Evolutionary conservation across 139 green algal genomes (phyloP), one percentile per base, ranked within the genome.

Genomic region (Coelastrella sp.): DNA sequence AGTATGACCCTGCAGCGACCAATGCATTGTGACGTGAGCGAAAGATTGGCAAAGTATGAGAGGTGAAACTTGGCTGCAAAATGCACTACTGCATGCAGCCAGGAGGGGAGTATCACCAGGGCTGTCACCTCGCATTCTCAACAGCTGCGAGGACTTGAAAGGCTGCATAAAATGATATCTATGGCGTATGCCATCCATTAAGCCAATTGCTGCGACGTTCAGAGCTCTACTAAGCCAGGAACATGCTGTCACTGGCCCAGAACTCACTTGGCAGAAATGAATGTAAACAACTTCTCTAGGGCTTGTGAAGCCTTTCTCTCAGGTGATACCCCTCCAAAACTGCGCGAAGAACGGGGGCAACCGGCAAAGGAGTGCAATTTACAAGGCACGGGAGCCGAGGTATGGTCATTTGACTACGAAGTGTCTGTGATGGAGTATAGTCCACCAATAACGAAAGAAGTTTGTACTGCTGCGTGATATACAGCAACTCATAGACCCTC

Each of bases 271-370:
- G 80, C 92, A 0, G 96, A 94, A 0, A 95, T 87, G 89, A 98
- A 98, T 0, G 96, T 98, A 60, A 98, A 96, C 56, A 98, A 92
- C 4, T 85, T 97, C 7, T 93, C 85, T 8, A 98, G 73, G 6
- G 86, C 87, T 14, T 93, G 82, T 1, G 94, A 92, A 8, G 96
- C 95, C 17, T 95, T 95, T n/a, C 90, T 91, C 89, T 98, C 96
- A 6, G 96, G 96, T 57, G 87, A 95, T 7, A 91, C 20, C 0
- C 96, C 96, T 1, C 95, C 94, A 89, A 98, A 98, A 91, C 93
- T 95, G 89, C 84, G 4, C 8, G 73, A 91, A 17, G 88, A 82
- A 0, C 35, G 35, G 35, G 35, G 35, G 35, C 35, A 49, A 49
- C 35, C 35, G 35, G 35, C 35, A 90, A 86, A 57, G 87, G 89